A percentile compares a stretch with the other conserved stretches of the same genome.
These are phyloP conservation scores for Colletotrichum navitas DNA, from an alignment of 2,329 filamentous ascomycete genomes.

Conservation along the genomic window DNA sequence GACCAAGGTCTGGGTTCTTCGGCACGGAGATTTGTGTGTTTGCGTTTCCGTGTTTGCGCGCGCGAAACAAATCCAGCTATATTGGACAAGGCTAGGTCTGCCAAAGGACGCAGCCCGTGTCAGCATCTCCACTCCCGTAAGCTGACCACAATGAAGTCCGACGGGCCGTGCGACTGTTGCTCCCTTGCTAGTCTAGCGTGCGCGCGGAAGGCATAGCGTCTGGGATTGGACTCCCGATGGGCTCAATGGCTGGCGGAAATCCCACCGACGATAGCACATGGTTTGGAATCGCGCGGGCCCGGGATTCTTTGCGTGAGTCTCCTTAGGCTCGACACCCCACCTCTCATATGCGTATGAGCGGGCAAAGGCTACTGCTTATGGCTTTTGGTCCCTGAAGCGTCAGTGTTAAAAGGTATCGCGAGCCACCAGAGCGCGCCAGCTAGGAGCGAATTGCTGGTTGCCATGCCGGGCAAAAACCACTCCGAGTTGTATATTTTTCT, in stretches of 20 bases:
- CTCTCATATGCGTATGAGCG: background rate
- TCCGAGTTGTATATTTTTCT: background rate
- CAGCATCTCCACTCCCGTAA: slow-evolving; percentile 35
- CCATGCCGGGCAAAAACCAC: background rate
- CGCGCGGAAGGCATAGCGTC: background rate
- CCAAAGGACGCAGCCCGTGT: background rate
- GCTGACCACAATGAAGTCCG: slow-evolving; percentile 8
- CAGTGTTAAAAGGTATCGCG: background rate
- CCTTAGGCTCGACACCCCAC: background rate
- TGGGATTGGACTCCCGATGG: slow-evolving; percentile 1
- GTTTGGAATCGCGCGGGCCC: background rate
- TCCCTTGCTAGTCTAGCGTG: background rate
- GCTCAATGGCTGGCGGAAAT: slow-evolving; percentile 18
- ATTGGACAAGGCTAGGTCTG: slow-evolving; percentile 18
- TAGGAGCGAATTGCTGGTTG: background rate
- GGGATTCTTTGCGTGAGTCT: background rate
- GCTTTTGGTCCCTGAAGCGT: background rate
- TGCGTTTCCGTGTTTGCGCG: background rate
- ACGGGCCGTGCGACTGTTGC: background rate
- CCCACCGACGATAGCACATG: background rate
- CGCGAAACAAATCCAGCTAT: background rate
- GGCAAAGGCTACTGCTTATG: background rate
- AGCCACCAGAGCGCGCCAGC: background rate
- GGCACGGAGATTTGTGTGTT: background rate
- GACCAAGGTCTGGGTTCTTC: background rate